These are phyloP conservation scores for Ciborinia camelliae DNA, from an alignment of 2,329 filamentous ascomycete species.

Conservation along the genomic window DNA sequence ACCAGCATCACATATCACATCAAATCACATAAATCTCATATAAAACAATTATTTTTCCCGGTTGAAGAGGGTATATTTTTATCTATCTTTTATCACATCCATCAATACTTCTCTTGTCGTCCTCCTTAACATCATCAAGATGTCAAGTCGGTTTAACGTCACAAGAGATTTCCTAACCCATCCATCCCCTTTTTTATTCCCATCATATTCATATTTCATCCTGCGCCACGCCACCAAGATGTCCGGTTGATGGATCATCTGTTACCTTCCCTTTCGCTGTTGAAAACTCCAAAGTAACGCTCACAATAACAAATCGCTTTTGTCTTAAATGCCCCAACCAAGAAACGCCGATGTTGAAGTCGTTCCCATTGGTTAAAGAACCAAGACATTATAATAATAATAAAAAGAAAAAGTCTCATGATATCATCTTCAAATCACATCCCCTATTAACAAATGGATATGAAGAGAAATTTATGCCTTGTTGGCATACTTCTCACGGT, in stretches of 20 bases:
- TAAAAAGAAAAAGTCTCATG: constrained; percentile 15
- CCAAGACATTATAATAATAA: constrained; percentile 23
- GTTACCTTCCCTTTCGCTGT: constrained; percentile 35
- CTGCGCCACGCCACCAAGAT: constrained; percentile 25
- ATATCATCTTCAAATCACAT: constrained; percentile 20
- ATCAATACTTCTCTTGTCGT: constrained; percentile 14
- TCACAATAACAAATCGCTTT: constrained; percentile 30
- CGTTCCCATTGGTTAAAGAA: constrained; percentile 38
- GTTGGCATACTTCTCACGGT: constrained; percentile 77
- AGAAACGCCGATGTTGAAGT: constrained; percentile 51
- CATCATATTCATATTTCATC: constrained; percentile 8
- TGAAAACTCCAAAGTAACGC: constrained; percentile 30
- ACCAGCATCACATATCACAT: background rate
- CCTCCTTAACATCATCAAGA: constrained; percentile 9
- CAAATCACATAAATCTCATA: background rate
- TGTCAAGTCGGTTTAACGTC: constrained; percentile 16
- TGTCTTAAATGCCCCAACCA: constrained; percentile 33
- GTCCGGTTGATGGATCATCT: constrained; percentile 40
- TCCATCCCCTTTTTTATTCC: constrained; percentile 3
- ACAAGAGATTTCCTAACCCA: constrained; percentile 17
- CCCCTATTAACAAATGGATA: constrained; percentile 20
- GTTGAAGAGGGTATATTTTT: constrained; percentile 37
- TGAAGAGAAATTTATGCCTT: constrained; percentile 23
- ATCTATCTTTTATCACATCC: constrained; percentile 19
- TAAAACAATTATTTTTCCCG: constrained; percentile 21